Evolutionary conservation across 257 asterid species (phyloP).

Genomic region (Ocimum tenuiflorum): DNA sequence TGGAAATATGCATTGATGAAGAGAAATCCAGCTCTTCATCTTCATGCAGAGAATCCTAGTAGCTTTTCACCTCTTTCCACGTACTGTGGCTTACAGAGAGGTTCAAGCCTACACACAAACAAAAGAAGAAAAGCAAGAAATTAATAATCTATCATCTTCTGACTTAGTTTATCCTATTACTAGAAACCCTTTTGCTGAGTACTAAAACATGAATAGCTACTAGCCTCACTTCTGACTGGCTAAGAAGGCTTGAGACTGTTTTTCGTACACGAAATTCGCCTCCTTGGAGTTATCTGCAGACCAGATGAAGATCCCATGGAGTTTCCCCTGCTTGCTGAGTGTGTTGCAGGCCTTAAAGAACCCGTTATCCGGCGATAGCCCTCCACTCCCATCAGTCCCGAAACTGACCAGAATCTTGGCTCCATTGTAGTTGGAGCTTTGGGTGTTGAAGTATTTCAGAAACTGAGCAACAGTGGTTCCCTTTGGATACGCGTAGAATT

Average conservation of each 20-base stretch:
- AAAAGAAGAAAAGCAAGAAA: too few species aligned
- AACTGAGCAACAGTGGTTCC: constrained; percentile 49
- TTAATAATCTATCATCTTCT: too few species aligned
- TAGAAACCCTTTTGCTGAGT: background rate
- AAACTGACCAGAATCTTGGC: constrained; percentile 54
- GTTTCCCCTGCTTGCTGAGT: constrained; percentile 46
- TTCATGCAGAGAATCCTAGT: background rate
- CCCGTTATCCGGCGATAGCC: constrained; percentile 52
- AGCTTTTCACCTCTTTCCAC: background rate
- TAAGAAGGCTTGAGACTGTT: constrained; percentile 47
- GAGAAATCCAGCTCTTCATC: background rate
- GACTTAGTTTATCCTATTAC: background rate
- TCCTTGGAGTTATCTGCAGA: constrained; percentile 74
- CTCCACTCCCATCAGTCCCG: constrained; percentile 60
- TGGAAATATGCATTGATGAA: background rate
- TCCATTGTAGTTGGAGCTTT: constrained; percentile 43
- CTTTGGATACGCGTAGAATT: constrained; percentile 53
- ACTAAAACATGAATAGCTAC: background rate
- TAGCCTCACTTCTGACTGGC: constrained; percentile 22
- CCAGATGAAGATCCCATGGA: constrained; percentile 75
- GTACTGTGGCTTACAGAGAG: background rate
- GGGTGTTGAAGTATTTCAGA: constrained; percentile 46
- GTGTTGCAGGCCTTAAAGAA: constrained; percentile 52
- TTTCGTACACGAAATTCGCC: constrained; percentile 42
- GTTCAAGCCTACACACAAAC: background rate